Base-by-base conservation (phyloP, 805 yeast species). In the Spathaspora passalidarum region DNA sequence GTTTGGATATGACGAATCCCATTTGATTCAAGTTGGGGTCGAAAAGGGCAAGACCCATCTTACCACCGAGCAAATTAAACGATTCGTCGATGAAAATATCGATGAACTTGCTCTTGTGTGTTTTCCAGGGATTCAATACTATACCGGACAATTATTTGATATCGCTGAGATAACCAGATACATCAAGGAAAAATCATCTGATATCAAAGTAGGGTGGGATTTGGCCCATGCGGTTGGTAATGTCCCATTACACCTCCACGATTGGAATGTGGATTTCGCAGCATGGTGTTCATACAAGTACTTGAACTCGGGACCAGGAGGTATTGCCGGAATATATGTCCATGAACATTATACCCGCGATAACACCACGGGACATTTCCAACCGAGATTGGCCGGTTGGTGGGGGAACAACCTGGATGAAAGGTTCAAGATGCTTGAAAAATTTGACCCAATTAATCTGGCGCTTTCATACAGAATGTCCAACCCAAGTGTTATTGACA, bases 181-280 rank as follows among this genome's bases (percentile, higher is more conserved):
- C 40, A 90, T 85, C 4, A 83, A 87, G 47, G 53, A 57, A 17
- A 36, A 34, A 18, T 26, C 38, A 25, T 16, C 45, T 4, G 78
- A 67, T 20, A 75, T 86, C 29, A 68, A 78, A 1, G 86, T 84
- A 22, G 97, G 97, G 1, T 91, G 97, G 97, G 98, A 91, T 63
- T 72, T 91, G 54, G 98, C 98, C 1, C 98, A 91, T 62, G 96
- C 95, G 1, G 92, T 76, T 1, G 98, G 97, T 2, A 92, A 92
- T 62, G 91, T 88, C 2, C 82, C 81, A 6, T 64, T 92, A 43
- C 56, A 76, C 41, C 67, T 91, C 43, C 97, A 91, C 61, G 88
- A 87, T 41, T 91, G 97, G 96, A 69, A 76, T 46, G 94, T 88
- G 4, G 98, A 91, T 64, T 90, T 91, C 69, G 98, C 97, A 1